These are phyloP conservation scores for Selenicereus undatus DNA, from an alignment of 148 eudicot genomes.

Conservation along the genomic window DNA sequence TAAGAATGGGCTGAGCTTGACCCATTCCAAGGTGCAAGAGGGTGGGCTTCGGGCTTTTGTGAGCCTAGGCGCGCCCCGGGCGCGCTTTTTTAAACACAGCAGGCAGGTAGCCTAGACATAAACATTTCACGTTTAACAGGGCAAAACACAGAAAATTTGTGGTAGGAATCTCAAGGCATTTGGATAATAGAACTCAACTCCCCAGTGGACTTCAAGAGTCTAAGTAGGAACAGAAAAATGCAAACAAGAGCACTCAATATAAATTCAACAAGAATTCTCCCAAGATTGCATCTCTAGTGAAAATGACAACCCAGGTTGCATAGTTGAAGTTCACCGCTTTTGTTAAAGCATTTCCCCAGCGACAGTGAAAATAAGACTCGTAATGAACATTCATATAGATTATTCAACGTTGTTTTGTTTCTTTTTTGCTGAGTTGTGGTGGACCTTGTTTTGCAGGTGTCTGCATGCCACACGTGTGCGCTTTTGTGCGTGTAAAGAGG, in stretches of 20 bases:
- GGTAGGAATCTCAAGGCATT: background rate
- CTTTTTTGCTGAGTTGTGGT: background rate
- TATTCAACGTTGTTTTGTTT: background rate
- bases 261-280: background rate
- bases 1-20: too few relatives aligned
- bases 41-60: too few relatives aligned
- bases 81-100: too few relatives aligned
- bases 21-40: too few relatives aligned
- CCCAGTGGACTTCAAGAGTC: background rate
- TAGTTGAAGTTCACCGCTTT: background rate
- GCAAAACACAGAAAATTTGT: background rate
- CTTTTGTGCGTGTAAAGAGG: background rate
- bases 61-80: too few relatives aligned
- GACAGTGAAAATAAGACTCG: background rate
- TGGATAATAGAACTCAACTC: background rate
- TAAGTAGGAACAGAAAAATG: background rate
- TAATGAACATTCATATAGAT: background rate
- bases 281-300: background rate
- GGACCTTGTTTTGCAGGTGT: background rate
- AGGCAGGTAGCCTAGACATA: too few relatives aligned
- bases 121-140: background rate
- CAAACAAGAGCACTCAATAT: background rate
- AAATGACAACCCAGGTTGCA: background rate
- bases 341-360: background rate
- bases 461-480: background rate